A percentile compares a stretch with the other conserved stretches of the same genome.
Evolutionary conservation across 2,329 filamentous ascomycete genomes (phyloP).

Genomic region (Grosmannia huntii): DNA sequence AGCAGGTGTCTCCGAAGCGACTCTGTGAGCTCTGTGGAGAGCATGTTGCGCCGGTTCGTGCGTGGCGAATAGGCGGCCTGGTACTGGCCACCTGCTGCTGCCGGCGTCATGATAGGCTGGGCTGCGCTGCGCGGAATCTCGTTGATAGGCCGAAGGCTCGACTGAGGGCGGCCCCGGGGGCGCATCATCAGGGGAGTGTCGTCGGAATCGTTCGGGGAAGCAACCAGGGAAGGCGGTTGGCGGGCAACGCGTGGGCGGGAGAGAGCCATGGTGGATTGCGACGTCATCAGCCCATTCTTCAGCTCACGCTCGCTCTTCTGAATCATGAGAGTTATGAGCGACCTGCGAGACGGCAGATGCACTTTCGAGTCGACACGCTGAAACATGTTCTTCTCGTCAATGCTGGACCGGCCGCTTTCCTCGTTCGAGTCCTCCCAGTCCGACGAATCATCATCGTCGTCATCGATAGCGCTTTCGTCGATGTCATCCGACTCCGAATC

Average conservation of each 20-base stretch:
- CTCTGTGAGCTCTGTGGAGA: constrained; percentile 86
- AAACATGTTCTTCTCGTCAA: constrained; percentile 72
- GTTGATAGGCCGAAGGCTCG: constrained; percentile 39
- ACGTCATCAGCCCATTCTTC: constrained; percentile 54
- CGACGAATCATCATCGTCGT: constrained; percentile 64
- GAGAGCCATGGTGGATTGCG: constrained; percentile 57
- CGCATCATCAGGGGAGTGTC: constrained; percentile 49
- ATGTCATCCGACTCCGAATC: constrained; percentile 54
- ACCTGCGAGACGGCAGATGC: constrained; percentile 74
- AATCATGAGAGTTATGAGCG: constrained; percentile 81
- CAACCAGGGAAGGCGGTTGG: constrained; percentile 29
- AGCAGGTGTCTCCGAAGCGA: constrained; percentile 83
- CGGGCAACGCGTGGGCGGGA: constrained; percentile 44
- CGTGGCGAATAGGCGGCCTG: constrained; percentile 76
- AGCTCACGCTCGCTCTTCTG: constrained; percentile 60
- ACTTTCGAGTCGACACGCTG: constrained; percentile 80
- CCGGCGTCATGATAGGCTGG: constrained; percentile 68
- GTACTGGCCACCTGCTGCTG: constrained; percentile 41
- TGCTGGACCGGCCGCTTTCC: constrained; percentile 66
- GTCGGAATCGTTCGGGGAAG: constrained; percentile 45
- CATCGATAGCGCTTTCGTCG: constrained; percentile 71
- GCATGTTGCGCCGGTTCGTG: constrained; percentile 89
- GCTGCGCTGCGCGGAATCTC: constrained; percentile 53
- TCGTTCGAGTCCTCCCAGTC: constrained; percentile 44
- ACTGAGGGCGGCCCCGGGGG: constrained; percentile 33